Evolutionary conservation across 148 eudicot species (phyloP), one percentile per base, ranked within the genome.

Genomic region (Suaeda aralocaspica): DNA sequence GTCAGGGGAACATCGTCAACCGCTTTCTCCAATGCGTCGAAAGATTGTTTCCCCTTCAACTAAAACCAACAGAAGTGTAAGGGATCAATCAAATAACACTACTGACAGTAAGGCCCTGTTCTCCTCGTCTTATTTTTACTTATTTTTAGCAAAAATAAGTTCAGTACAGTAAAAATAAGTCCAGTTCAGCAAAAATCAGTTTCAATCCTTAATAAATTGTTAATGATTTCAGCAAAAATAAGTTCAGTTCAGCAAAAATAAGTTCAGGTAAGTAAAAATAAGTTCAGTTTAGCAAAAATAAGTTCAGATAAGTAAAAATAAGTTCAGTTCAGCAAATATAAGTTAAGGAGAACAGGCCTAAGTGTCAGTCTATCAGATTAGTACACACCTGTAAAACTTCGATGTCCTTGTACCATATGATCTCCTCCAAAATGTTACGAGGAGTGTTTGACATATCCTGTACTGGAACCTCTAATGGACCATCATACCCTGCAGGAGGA

Each of bases 371-470:
- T 19, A 67, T 50, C 42, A 15, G 9, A 56, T 41, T 42, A 67
- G 24, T n/a, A n/a, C 22, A 34, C 64, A 91, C 98, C 88, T 83
- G 83, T 29, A 92, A 46, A 60, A 94, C 90, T 84, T 94, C 98
- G 26, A 76, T 36, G 64, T 91, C 92, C 77, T 91, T 94, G 77
- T 87, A 50, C 98, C 98, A 94, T 74, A 94, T 74, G 64, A 94
- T 94, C 64, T 94, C 98, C 84, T 94, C 98, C 59, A 94, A 80
- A 66, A 89, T 86, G 75, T 91, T 84, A 63, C 88, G 85, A 22
- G 98, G 97, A 67, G 89, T 81, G 65, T 82, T 69, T 5, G 80
- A 84, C 46, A 73, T 89, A 39, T 81, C 88, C 75, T 89, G 87
- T 63, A 74, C 49, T 21, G 78, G 80, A 68, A 86, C 86, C 80